phyloP scores from a whole-genome alignment of 2,329 filamentous ascomycete genomes.

The Ophiocordyceps polyrhachis-furcata region DNA sequence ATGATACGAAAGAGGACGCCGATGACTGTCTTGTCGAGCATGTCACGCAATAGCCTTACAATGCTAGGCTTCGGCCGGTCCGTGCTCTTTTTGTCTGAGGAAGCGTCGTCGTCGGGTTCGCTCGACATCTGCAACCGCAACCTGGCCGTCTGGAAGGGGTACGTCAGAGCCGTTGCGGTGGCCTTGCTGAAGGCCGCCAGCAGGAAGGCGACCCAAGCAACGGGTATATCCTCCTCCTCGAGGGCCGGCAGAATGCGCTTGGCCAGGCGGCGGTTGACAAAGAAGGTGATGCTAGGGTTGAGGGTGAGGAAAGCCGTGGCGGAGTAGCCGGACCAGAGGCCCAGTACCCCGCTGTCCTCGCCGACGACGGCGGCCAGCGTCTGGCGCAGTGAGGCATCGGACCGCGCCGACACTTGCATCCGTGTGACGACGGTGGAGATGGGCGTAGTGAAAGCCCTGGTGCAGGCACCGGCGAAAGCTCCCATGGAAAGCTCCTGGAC shows the following conservation, averaged over 20 bases:
- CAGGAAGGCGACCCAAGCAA: slow-evolving; percentile 23
- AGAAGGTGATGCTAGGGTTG: slow-evolving; percentile 75
- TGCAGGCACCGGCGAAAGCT: slow-evolving; percentile 52
- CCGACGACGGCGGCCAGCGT: slow-evolving; percentile 44
- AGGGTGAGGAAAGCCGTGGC: slow-evolving; percentile 63
- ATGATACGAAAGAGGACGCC: slow-evolving; percentile 38
- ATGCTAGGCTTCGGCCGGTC: slow-evolving; percentile 1
- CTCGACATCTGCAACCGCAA: slow-evolving; percentile 49
- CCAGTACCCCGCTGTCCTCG: slow-evolving; percentile 48
- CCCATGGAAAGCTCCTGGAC: slow-evolving; percentile 60
- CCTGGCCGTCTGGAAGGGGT: slow-evolving; percentile 77
- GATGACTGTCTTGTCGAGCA: slow-evolving; percentile 35
- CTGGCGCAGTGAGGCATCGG: slow-evolving; percentile 24
- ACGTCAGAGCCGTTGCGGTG: slow-evolving; percentile 57
- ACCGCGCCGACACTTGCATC: slow-evolving; percentile 48
- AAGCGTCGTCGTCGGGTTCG: slow-evolving; percentile 6
- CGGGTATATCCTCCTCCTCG: slow-evolving; percentile 20
- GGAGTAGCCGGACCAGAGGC: slow-evolving; percentile 80
- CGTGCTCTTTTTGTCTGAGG: slow-evolving; percentile 2
- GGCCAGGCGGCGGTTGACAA: slow-evolving; percentile 57
- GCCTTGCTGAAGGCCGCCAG: slow-evolving; percentile 63
- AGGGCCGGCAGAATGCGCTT: slow-evolving; percentile 33
- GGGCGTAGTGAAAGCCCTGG: slow-evolving; percentile 61
- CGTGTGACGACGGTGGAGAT: slow-evolving; percentile 66
- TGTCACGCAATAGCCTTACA: slow-evolving; percentile 4